These are phyloP conservation scores for Acanthamoeba triangularis DNA, from an alignment of 208 protist genomes.

Conservation along the genomic window DNA sequence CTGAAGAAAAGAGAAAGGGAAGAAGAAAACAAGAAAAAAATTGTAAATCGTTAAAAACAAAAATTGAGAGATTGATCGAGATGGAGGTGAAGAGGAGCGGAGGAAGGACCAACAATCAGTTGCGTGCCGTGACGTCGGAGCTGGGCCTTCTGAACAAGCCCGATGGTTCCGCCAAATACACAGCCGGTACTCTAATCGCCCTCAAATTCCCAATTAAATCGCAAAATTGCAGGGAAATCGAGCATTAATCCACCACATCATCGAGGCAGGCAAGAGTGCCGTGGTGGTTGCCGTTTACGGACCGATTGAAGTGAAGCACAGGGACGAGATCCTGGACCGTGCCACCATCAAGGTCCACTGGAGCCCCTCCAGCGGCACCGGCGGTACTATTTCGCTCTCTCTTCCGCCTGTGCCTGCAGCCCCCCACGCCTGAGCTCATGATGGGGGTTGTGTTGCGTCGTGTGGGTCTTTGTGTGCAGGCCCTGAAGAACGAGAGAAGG, in stretches of 20 bases:
- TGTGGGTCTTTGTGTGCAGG: background rate
- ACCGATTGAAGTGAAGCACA: slow-evolving; percentile 56
- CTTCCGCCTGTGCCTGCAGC: background rate
- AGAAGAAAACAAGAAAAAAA: background rate
- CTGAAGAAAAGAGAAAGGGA: background rate
- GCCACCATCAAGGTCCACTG: slow-evolving; percentile 70
- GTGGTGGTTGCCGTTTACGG: slow-evolving; percentile 65
- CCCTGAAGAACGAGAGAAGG: slow-evolving; percentile 56
- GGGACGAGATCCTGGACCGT: slow-evolving; percentile 66
- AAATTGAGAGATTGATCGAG: background rate
- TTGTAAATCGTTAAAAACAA: background rate
- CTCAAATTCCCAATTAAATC: background rate
- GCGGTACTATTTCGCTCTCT: background rate
- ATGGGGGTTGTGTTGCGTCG: background rate
- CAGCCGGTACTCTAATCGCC: background rate
- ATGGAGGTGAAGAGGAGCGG: slow-evolving; percentile 33
- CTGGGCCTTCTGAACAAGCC: slow-evolving; percentile 51
- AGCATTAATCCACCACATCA: no score
- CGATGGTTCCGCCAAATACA: slow-evolving; percentile 62
- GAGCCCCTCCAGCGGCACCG: slow-evolving; percentile 32
- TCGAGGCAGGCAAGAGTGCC: slow-evolving; percentile 6
- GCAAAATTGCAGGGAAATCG: background rate
- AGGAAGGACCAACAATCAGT: slow-evolving; percentile 10
- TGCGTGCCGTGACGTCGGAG: slow-evolving; percentile 36
- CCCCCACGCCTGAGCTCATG: no score